phyloP scores from a whole-genome alignment of 2,329 filamentous ascomycete genomes.

The Pseudogymnoascus sp. region DNA sequence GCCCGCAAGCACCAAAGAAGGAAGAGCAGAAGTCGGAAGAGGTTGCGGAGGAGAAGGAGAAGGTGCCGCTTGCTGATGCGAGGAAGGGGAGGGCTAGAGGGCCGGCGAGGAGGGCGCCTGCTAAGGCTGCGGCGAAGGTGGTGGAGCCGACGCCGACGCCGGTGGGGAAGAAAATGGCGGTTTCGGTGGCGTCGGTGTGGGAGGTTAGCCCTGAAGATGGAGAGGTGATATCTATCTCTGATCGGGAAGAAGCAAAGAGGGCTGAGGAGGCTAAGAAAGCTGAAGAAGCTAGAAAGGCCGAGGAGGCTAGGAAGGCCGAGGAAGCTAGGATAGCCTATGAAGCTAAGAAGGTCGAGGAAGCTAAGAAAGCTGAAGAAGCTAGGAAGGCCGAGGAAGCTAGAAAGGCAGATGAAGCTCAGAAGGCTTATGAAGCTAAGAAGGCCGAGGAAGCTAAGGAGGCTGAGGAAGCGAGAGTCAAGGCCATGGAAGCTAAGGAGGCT shows the following conservation, averaged over 20 bases:
- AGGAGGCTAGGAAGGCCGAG: neutral
- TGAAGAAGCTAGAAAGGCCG: neutral
- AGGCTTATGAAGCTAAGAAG: neutral
- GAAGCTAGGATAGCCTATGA: neutral
- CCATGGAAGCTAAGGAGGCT: neutral
- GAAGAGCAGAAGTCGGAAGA: conserved; percentile 55
- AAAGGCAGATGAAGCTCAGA: neutral
- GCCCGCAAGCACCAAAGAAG: conserved; percentile 73
- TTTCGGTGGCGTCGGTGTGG: conserved; percentile 38
- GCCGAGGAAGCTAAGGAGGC: neutral
- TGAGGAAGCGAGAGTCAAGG: neutral
- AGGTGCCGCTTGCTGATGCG: conserved; percentile 76
- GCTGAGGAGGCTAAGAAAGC: neutral
- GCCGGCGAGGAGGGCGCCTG: conserved; percentile 66
- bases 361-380: neutral
- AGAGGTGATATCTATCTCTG: conserved; percentile 30
- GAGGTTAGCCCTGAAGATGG: conserved; percentile 46
- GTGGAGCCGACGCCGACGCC: conserved; percentile 31
- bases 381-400: neutral
- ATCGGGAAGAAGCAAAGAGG: neutral
- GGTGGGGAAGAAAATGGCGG: conserved; percentile 24
- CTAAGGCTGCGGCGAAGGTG: conserved; percentile 34
- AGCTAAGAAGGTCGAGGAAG: neutral
- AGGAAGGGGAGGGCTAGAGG: conserved; percentile 85
- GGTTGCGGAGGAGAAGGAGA: conserved; percentile 53